Conservation (phyloP, 768 basidiomycete genomes). For the Fibroporia radiculosa region DNA sequence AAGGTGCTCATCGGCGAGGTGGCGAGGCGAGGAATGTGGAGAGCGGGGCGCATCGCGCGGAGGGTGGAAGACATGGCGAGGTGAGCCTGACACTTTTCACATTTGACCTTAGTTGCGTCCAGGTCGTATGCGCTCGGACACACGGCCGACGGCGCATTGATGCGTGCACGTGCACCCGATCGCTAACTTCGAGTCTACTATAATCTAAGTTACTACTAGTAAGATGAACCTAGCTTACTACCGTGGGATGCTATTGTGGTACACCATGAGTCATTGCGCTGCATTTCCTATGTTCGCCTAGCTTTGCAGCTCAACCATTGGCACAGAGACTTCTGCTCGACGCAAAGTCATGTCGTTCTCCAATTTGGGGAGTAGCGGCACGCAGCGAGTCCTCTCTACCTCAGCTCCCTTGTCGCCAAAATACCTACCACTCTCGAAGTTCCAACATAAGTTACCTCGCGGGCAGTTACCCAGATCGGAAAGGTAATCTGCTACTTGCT, state of each 20-base stretch:
- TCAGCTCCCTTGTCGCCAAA: slow-evolving; percentile 22
- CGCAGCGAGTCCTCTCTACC: slow-evolving; percentile 16
- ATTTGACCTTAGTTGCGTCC: no score
- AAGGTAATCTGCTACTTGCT: slow-evolving; percentile 4
- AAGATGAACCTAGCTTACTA: no score
- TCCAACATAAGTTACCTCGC: slow-evolving; percentile 21
- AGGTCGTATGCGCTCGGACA: no score
- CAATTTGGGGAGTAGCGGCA: slow-evolving; percentile 10
- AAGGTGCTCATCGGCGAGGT: slow-evolving; percentile 11
- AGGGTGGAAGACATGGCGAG: neutral
- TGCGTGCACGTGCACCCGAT: no score
- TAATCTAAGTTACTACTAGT: no score
- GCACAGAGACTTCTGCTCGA: slow-evolving; percentile 5
- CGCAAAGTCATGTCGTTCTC: neutral
- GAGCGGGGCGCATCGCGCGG: neutral
- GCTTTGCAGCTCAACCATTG: no score
- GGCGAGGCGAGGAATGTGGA: neutral
- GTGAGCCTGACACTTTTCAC: no score
- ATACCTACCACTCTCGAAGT: slow-evolving; percentile 24
- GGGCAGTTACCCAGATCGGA: slow-evolving; percentile 21
- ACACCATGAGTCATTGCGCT: no score
- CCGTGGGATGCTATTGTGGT: no score
- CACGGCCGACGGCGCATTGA: no score
- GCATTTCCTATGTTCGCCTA: no score
- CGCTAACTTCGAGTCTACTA: no score